Base-by-base conservation (phyloP, 2,329 filamentous ascomycete species). In the Akanthomyces dipterigenus region DNA sequence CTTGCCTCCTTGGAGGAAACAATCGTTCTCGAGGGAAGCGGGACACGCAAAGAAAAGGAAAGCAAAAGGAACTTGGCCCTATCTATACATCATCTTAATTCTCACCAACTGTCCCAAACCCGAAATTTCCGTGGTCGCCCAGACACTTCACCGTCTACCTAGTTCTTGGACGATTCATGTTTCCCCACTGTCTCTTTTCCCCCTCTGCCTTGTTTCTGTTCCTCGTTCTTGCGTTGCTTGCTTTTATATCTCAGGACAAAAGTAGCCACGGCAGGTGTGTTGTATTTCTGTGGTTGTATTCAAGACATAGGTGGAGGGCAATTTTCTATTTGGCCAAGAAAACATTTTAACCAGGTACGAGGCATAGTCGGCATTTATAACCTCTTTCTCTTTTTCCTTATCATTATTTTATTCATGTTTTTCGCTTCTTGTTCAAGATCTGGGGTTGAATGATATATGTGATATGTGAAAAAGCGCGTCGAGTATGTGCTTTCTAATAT, bases 61-160 rank as follows among this genome's bases (percentile, higher is more conserved):
- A 40, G 5, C 24, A 50, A 40, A 31, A 40, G 46, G 24, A 59
- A 59, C 46, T 50, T 31, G 45, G 36, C 56, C 51, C 46, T 50
- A 59, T 46, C 40, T 60, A 54, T 55, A 60, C 48, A 55, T 42
- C 40, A 53, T 34, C 42, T 60, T 60, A 60, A 60, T 60, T 45
- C 58, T 54, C 58, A 40, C 20, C 34, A 28, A 14, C 40, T 48
- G 26, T 22, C 31, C 22, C 22, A 42, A 42, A 20, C 11, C 31
- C 36, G 34, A 22, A 34, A 31, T n/a, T 50, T 36, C 38, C 24
- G 7, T n/a, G 8, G 11, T 24, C 11, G 3, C 20, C 43, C 20
- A 40, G 20, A 5, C 51, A 42, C 9, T 8, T 18, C 40, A 34
- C 18, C 28, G 38, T 56, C 54, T 56, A 31, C 43, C 48, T 53